Evolutionary conservation across 176 grass and related monocot species (phyloP).

Genomic region (Oryza longistaminata): DNA sequence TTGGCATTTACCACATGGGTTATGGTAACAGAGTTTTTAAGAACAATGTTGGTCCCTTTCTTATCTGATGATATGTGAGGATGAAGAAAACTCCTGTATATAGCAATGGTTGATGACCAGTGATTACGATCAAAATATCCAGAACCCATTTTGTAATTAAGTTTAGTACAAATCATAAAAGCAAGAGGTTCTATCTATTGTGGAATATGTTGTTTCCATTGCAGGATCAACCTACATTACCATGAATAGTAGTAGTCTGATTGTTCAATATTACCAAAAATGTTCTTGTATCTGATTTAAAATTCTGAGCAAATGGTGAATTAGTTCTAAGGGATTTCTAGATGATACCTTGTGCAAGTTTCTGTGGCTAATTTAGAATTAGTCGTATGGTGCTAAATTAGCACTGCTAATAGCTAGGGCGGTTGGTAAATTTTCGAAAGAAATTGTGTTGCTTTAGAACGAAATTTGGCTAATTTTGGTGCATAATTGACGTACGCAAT

Average conservation of each 20-base stretch:
- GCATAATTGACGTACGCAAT: background rate
- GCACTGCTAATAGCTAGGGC: background rate
- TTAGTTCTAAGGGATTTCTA: background rate
- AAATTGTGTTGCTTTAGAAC: background rate
- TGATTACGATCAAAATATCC: background rate
- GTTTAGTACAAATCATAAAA: background rate
- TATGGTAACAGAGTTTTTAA: background rate
- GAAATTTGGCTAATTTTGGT: background rate
- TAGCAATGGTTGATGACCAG: background rate
- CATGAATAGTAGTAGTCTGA: background rate
- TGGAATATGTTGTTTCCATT: background rate
- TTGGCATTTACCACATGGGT: background rate
- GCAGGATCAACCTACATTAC: background rate
- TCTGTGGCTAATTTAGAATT: background rate
- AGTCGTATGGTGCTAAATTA: background rate
- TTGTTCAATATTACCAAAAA: background rate
- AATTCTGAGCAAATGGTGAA: no score
- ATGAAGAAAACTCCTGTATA: background rate
- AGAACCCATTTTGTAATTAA: background rate
- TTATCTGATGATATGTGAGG: background rate
- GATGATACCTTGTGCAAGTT: background rate
- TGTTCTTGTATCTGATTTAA: no score
- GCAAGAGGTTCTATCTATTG: background rate
- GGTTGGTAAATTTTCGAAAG: background rate
- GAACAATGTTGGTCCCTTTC: background rate